Evolutionary conservation across 2,329 filamentous ascomycete species (phyloP), one percentile per base, ranked within the genome.

Genomic region (Diaporthe citri): DNA sequence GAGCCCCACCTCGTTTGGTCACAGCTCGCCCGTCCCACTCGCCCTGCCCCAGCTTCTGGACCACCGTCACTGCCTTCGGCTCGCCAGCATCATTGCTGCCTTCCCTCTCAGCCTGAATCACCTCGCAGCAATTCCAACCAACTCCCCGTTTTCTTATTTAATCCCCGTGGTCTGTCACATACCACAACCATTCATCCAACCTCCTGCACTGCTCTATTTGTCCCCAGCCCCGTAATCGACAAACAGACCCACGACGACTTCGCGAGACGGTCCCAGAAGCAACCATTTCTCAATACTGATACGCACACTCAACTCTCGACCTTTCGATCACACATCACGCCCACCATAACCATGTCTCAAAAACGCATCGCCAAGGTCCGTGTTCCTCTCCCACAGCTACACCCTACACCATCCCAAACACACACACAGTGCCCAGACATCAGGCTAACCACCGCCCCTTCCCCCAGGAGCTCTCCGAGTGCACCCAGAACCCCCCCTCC

Each of bases 401-500:
- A 17, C 9, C 15, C 22, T 34, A 22, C 46, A n/a, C n/a, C n/a
- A n/a, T n/a, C n/a, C n/a, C n/a, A n/a, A n/a, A n/a, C n/a, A n/a
- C n/a, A n/a, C n/a, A n/a, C n/a, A n/a, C n/a, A n/a, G n/a, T n/a
- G n/a, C 20, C 17, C 9, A 51, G 25, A 36, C 13, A 41, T 20
- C 20, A 22, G 12, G 10, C 36, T 20, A 7, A 59, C 34, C 17
- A 71, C 34, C 57, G 10, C 12, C n/a, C 9, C 25, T 20, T 20
- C 36, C 28, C 15, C 13, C 81, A 91, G 90, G 90, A 91, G 81
- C 87, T 87, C 78, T 83, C 83, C 77, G 88, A 91, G 76, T 87
- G 88, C 85, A 86, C 83, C 71, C 77, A 84, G 75, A 78, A 80
- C 51, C 87, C 89, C 0, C 88, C 88, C 0, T 74, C 80, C 0